phyloP scores from a whole-genome alignment of 2,329 filamentous ascomycete species.

The Aspergillus eucalypticola region DNA sequence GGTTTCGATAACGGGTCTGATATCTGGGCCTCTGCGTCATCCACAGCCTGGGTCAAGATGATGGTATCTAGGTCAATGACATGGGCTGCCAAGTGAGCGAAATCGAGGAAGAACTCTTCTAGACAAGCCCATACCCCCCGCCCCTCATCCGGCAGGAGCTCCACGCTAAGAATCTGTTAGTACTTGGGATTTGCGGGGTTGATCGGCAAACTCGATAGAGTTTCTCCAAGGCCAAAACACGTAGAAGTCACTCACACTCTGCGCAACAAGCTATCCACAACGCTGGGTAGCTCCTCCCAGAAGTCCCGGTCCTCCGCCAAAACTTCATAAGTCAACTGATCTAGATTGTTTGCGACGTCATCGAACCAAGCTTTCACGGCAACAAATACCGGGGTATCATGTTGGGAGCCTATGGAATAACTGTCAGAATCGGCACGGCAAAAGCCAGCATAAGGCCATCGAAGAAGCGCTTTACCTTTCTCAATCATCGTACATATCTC shows the following conservation, averaged over 20 bases:
- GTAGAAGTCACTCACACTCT: conserved; percentile 34
- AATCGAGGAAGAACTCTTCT: conserved; percentile 46
- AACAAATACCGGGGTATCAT: conserved; percentile 34
- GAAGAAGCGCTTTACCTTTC: conserved; percentile 33
- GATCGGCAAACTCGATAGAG: background rate
- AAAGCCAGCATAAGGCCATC: background rate
- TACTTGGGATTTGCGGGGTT: background rate
- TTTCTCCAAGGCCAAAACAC: too few species aligned
- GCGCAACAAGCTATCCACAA: conserved; percentile 44
- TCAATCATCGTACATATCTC: conserved; percentile 37
- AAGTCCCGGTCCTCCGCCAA: conserved; percentile 45
- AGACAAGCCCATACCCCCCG: conserved; percentile 33
- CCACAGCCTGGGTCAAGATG: conserved; percentile 30
- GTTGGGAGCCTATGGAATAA: conserved; percentile 30
- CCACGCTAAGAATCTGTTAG: conserved; percentile 25
- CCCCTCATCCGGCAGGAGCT: conserved; percentile 35
- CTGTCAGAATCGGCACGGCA: conserved; percentile 1
- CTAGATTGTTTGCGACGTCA: conserved; percentile 36
- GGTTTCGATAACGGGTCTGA: conserved; percentile 33
- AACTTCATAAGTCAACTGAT: conserved; percentile 37
- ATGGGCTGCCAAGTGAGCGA: conserved; percentile 42
- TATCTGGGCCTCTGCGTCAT: conserved; percentile 30
- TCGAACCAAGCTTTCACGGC: conserved; percentile 47
- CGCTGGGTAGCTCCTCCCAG: conserved; percentile 46
- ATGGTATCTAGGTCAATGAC: conserved; percentile 43